Conservation (phyloP, 768 basidiomycete species). For the Coprinopsis cinerea region DNA sequence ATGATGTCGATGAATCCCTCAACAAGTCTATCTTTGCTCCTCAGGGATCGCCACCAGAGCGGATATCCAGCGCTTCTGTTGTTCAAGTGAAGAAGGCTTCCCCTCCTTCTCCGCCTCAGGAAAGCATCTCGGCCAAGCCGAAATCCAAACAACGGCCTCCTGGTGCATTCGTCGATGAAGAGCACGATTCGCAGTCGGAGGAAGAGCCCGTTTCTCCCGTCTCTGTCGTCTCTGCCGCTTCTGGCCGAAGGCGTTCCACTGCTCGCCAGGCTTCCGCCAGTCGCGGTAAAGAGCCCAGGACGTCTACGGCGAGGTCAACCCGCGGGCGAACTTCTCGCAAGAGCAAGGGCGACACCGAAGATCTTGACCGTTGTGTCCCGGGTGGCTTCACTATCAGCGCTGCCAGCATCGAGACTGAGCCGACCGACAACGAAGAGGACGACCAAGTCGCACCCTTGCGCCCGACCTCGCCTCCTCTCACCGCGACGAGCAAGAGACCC, state of each 20-base stretch:
- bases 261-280: background rate
- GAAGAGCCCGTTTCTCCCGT: slow-evolving; percentile 21
- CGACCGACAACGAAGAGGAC: slow-evolving; percentile 30
- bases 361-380: slow-evolving; percentile 8
- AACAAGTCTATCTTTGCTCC: slow-evolving; percentile 25
- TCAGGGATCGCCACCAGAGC: background rate
- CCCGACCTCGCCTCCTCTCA: slow-evolving; percentile 20
- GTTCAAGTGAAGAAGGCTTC: slow-evolving; percentile 10
- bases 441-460: slow-evolving; percentile 35
- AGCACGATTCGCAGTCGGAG: slow-evolving; percentile 22
- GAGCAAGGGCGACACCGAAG: slow-evolving; percentile 10
- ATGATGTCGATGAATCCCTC: slow-evolving; percentile 12
- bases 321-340: slow-evolving; percentile 7
- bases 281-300: background rate
- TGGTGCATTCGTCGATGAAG: slow-evolving; percentile 32
- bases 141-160: slow-evolving; percentile 31
- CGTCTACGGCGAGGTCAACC: background rate
- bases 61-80: background rate
- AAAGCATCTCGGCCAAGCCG: slow-evolving; percentile 13
- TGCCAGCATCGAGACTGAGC: slow-evolving; percentile 1
- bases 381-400: slow-evolving; percentile 8
- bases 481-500: slow-evolving; percentile 13
- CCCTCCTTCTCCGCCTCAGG: no score
- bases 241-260: background rate
- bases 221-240: slow-evolving; percentile 16